Base-by-base conservation (phyloP, 129 eudicot genomes). In the Deinandra increscens region DNA sequence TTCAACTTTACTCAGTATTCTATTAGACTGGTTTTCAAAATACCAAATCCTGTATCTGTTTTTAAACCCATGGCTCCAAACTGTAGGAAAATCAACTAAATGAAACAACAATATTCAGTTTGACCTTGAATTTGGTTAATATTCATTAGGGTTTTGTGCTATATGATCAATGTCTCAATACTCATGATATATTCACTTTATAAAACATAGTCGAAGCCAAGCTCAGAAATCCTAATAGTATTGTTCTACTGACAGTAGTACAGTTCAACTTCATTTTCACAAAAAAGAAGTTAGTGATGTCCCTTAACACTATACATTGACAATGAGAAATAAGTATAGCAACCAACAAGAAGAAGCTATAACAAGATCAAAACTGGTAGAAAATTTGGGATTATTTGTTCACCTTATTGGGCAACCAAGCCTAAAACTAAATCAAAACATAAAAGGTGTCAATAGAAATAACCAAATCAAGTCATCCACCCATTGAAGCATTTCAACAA, bases 401-500 rank as follows among this genome's bases (percentile, higher is more conserved):
- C 73, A 34, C 62, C 48, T 49, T 54, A 59, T 33, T 33, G 2
- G 22, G 42, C 12, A 59, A 31, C 39, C 23, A 13, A 69, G 20
- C 64, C 64, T 12, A 69, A 69, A 69, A 11, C 29, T n/a, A 14
- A 33, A 53, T 54, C 20, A 29, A 12, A 38, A 4, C 44, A 26
- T 23, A 56, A n/a, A 60, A 2, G 43, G 6, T 56, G 14, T 14
- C 13, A 70, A 41, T 2, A 31, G 1, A 31, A 59, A 29, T 2
- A 26, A 43, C 26, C 31, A 7, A 59, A 29, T 17, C 12, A 59
- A 55, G 45, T 3, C 45, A 70, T 55, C 34, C n/a, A 10, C 75
- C 18, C 75, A 55, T 43, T 71, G 76, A 71, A 31, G 68, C 68
- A 71, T 71, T 0, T 59, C 76, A 59, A 26, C 68, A 60, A 71